These are phyloP conservation scores for Boletus reticulatus DNA, from an alignment of 768 basidiomycete species.

Conservation along the genomic window DNA sequence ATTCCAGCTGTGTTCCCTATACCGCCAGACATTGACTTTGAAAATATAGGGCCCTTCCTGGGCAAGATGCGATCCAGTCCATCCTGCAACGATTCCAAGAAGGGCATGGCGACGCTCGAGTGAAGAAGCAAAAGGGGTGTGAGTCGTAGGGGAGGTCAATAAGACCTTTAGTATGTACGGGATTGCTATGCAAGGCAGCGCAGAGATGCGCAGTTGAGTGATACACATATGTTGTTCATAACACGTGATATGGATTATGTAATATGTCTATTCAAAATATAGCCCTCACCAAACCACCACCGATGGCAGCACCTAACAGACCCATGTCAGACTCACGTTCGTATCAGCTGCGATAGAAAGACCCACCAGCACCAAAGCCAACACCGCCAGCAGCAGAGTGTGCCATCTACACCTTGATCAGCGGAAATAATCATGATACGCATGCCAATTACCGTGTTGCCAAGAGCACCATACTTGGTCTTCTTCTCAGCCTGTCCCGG, in stretches of 20 bases:
- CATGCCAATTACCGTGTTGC: conserved; percentile 48
- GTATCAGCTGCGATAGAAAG: conserved; percentile 13
- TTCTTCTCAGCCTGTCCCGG: conserved; percentile 45
- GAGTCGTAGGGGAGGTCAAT: not conserved
- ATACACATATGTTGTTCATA: not conserved
- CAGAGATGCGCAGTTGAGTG: conserved; percentile 10
- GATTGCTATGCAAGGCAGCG: conserved; percentile 12
- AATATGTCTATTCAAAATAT: conserved; percentile 37
- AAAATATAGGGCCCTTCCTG: conserved; percentile 6
- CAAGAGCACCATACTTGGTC: conserved; percentile 54
- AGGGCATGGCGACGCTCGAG: conserved; percentile 17
- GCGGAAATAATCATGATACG: conserved; percentile 11
- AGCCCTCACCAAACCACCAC: conserved; percentile 46
- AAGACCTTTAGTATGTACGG: conserved; percentile 5
- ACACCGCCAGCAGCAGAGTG: conserved; percentile 66
- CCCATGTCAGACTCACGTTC: not conserved
- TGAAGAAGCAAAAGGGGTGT: not conserved
- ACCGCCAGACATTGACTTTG: conserved; percentile 48
- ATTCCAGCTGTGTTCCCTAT: conserved; percentile 59
- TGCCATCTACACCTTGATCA: conserved; percentile 42
- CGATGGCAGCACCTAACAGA: conserved; percentile 47
- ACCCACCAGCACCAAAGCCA: conserved; percentile 73
- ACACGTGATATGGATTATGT: conserved; percentile 29
- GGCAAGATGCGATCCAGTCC: conserved; percentile 32
- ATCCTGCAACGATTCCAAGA: conserved; percentile 30